Percentiles rank a stretch among this genome's conserved stretches.
These are phyloP conservation scores for Craspedostauros australis DNA, from an alignment of 108 stramenopile species.

Conservation along the genomic window DNA sequence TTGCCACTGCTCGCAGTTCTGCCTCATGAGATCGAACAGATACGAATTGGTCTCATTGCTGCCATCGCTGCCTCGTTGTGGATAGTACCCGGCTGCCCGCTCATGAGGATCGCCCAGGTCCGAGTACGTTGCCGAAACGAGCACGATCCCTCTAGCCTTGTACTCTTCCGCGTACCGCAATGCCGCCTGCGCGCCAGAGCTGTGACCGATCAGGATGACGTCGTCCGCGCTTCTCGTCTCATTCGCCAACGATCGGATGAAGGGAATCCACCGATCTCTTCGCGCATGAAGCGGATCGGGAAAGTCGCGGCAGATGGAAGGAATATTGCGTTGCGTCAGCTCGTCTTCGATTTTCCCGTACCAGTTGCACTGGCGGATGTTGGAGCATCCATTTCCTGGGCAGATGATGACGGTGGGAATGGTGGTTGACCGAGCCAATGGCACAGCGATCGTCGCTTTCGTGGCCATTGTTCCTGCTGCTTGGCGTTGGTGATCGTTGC, in stretches of 20 bases:
- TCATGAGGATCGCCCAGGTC: conserved; percentile 69
- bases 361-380: conserved; percentile 54
- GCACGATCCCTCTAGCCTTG: conserved; percentile 28
- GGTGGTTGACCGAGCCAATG: neutral
- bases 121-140: conserved; percentile 60
- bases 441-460: too few relatives aligned
- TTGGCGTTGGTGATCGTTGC: too few relatives aligned
- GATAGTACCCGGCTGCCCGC: conserved; percentile 68
- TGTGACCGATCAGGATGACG: conserved; percentile 60
- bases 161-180: conserved; percentile 58
- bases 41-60: conserved; percentile 39
- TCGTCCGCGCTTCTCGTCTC: conserved; percentile 12
- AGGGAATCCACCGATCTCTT: conserved; percentile 58
- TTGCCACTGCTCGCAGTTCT: conserved; percentile 46
- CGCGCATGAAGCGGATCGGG: conserved; percentile 61
- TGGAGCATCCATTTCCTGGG: conserved; percentile 64
- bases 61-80: conserved; percentile 23
- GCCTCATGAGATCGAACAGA: conserved; percentile 46
- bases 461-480: too few relatives aligned
- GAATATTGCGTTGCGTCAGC: conserved; percentile 27
- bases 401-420: conserved; percentile 51
- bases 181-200: conserved; percentile 63
- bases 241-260: conserved; percentile 38
- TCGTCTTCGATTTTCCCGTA: conserved; percentile 42
- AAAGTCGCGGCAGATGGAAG: conserved; percentile 48